These are phyloP conservation scores for Aegilops tauschii DNA, from an alignment of 176 grass and related monocot species.

Conservation along the genomic window DNA sequence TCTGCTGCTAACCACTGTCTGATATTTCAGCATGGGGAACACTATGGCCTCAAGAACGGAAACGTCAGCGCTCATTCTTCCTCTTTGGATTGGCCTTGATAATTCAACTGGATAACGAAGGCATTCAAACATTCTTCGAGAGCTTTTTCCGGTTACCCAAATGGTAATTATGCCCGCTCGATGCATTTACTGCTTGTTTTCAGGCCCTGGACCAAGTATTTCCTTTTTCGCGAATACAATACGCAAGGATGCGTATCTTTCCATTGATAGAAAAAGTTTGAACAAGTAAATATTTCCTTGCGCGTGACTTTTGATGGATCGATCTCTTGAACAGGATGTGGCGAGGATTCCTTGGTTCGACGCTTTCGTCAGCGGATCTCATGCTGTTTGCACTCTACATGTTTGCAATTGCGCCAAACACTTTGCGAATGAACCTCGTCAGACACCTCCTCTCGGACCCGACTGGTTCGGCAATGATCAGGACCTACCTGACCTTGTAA, in stretches of 20 bases:
- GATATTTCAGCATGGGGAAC: conserved; percentile 79
- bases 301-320: not conserved
- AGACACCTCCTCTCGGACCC: conserved; percentile 84
- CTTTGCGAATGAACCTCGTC: conserved; percentile 83
- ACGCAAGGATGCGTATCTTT: no score
- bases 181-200: not conserved
- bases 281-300: no score
- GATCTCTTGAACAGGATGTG: conserved; percentile 81
- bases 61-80: conserved; percentile 92
- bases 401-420: conserved; percentile 83
- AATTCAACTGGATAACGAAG: conserved; percentile 86
- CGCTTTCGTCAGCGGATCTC: conserved; percentile 83
- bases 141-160: conserved; percentile 84
- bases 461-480: conserved; percentile 73
- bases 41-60: conserved; percentile 92
- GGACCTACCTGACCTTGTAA: conserved; percentile 78
- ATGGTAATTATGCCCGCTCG: conserved; percentile 43
- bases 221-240: no score
- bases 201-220: not conserved
- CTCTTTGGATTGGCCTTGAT: conserved; percentile 89
- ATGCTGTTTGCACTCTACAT: conserved; percentile 95
- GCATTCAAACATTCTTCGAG: conserved; percentile 87
- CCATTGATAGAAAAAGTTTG: no score
- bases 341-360: conserved; percentile 88
- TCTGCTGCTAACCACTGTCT: conserved; percentile 7